Evolutionary conservation across 768 basidiomycete genomes (phyloP).

Genomic region (Suillus subalutaceus): DNA sequence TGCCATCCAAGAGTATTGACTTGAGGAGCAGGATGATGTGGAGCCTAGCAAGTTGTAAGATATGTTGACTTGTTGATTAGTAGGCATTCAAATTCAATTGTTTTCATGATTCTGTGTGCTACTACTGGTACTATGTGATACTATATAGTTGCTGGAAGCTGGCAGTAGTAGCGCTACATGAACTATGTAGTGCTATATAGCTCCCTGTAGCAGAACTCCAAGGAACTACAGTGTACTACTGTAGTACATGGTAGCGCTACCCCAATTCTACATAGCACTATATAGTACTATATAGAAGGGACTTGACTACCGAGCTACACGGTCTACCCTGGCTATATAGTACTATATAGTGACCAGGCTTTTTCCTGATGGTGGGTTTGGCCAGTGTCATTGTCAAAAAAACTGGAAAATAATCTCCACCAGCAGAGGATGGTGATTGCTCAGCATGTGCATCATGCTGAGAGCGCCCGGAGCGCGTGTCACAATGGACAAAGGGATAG

Average conservation of each 20-base stretch:
- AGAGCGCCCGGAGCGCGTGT: no score
- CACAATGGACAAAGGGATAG: no score
- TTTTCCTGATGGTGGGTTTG: no score
- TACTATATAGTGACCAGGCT: background rate
- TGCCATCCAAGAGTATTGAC: background rate
- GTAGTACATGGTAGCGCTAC: background rate
- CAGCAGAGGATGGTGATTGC: no score
- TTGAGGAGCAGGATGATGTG: constrained; percentile 6
- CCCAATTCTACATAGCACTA: background rate
- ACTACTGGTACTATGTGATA: background rate
- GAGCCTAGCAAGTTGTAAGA: background rate
- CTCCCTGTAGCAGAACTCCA: background rate
- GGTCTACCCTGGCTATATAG: background rate
- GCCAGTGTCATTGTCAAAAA: no score
- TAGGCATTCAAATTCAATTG: background rate
- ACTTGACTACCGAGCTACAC: background rate
- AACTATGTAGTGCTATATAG: background rate
- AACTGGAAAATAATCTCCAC: no score
- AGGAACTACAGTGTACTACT: background rate
- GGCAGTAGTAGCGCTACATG: background rate
- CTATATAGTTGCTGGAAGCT: background rate
- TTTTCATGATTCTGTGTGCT: background rate
- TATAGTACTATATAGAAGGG: constrained; percentile 2
- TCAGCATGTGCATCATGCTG: no score
- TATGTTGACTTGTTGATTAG: background rate